Percentiles rank a stretch among this genome's conserved stretches.
Evolutionary conservation across 140 eudicot genomes (phyloP).

Genomic region (Stevia rebaudiana): DNA sequence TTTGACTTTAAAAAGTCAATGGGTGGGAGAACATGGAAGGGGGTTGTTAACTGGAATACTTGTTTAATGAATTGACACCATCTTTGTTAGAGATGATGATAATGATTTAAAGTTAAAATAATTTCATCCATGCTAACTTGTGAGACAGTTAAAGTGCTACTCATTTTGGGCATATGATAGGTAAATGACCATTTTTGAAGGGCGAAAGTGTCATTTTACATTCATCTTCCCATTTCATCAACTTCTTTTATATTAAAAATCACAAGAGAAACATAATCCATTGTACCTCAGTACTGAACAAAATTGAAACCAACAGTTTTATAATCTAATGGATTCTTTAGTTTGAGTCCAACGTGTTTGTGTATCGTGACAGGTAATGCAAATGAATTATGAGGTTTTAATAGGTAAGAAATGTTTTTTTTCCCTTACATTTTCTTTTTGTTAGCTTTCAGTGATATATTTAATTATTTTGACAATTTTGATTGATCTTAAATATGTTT

Average conservation of each 20-base stretch:
- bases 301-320: neutral
- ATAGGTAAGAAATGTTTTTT: conserved; percentile 44
- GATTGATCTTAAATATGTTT: neutral
- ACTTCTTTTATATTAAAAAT: neutral
- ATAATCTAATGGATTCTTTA: neutral
- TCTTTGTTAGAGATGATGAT: neutral
- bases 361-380: conserved; percentile 71
- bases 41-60: neutral
- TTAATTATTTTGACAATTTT: neutral
- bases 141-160: neutral
- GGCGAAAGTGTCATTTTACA: neutral
- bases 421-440: neutral
- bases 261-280: neutral
- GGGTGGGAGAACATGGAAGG: neutral
- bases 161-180: neutral
- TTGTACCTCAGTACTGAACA: neutral
- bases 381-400: conserved; percentile 66
- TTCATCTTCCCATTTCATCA: neutral
- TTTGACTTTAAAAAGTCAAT: neutral
- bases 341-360: neutral
- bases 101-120: no score
- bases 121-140: no score
- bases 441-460: neutral
- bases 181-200: neutral
- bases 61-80: neutral